Conservation (phyloP, 108 stramenopile genomes). For the Nitzschia sp. region DNA sequence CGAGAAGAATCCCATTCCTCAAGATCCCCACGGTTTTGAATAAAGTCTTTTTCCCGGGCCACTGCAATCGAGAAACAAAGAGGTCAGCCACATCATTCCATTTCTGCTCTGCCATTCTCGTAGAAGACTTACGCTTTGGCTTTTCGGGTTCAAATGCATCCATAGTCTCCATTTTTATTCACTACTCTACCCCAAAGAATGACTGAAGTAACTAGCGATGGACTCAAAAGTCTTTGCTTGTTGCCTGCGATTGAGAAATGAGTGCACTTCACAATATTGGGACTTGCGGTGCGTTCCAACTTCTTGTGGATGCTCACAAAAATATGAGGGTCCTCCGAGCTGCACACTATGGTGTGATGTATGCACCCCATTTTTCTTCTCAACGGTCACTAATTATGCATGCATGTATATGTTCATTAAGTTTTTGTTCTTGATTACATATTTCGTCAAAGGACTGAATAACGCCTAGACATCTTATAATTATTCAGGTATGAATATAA, state of each 20-base stretch:
- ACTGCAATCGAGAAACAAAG: not conserved
- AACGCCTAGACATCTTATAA: slow-evolving; percentile 2
- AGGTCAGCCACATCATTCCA: not conserved
- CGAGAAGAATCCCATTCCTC: slow-evolving; percentile 41
- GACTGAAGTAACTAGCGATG: not conserved
- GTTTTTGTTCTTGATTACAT: slow-evolving; percentile 21
- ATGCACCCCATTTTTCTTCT: slow-evolving; percentile 17
- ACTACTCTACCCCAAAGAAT: not conserved
- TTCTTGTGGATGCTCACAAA: slow-evolving; percentile 5
- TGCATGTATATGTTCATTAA: slow-evolving; percentile 13
- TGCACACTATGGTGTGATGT: slow-evolving; percentile 11
- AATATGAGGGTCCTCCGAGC: slow-evolving; percentile 22
- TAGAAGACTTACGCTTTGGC: slow-evolving; percentile 22
- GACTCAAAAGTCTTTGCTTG: not conserved
- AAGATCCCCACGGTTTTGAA: slow-evolving; percentile 37
- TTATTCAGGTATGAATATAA: not conserved
- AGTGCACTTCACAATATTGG: slow-evolving; percentile 21
- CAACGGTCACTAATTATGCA: slow-evolving; percentile 21
- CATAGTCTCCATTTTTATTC: slow-evolving; percentile 33
- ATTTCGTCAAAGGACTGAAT: slow-evolving; percentile 28
- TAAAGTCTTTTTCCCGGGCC: slow-evolving; percentile 3
- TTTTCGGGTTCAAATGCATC: slow-evolving; percentile 31
- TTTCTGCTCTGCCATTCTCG: not conserved
- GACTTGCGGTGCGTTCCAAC: slow-evolving; percentile 15
- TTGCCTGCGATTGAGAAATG: slow-evolving; percentile 8